phyloP scores from a whole-genome alignment of 1,284 basidiomycete genomes.

The Tremellales sp. region DNA sequence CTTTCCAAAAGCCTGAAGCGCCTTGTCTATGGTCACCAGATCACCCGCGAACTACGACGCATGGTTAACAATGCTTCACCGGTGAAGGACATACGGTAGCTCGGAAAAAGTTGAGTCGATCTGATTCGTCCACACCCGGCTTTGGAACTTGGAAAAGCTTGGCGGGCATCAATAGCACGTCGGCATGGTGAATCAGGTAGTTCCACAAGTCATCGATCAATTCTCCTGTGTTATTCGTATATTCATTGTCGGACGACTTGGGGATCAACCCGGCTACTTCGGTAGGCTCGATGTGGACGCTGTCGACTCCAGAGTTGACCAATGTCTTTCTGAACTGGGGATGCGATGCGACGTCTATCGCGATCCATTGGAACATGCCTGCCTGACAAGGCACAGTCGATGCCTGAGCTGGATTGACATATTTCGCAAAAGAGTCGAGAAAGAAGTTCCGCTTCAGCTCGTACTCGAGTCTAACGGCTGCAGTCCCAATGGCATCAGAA shows the following conservation, averaged over 20 bases:
- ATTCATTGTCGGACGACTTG: background rate
- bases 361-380: conserved; percentile 49
- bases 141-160: conserved; percentile 44
- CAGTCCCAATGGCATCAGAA: background rate
- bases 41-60: conserved; percentile 47
- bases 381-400: conserved; percentile 44
- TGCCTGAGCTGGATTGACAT: conserved; percentile 35
- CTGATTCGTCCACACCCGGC: conserved; percentile 40
- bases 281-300: no score
- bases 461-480: conserved; percentile 48
- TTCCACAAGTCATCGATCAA: conserved; percentile 52
- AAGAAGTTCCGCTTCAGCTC: conserved; percentile 50
- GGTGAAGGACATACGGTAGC: conserved; percentile 31
- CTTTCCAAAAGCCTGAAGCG: conserved; percentile 43
- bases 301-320: no score
- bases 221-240: conserved; percentile 36
- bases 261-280: background rate
- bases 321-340: conserved; percentile 5
- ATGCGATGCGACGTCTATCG: conserved; percentile 9
- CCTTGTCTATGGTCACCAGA: conserved; percentile 49
- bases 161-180: conserved; percentile 50
- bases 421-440: conserved; percentile 25
- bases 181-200: conserved; percentile 37
- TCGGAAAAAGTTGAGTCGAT: conserved; percentile 49
- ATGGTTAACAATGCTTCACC: background rate